phyloP scores from a whole-genome alignment of 495 filamentous ascomycete genomes.

The Articulospora tetracladia region DNA sequence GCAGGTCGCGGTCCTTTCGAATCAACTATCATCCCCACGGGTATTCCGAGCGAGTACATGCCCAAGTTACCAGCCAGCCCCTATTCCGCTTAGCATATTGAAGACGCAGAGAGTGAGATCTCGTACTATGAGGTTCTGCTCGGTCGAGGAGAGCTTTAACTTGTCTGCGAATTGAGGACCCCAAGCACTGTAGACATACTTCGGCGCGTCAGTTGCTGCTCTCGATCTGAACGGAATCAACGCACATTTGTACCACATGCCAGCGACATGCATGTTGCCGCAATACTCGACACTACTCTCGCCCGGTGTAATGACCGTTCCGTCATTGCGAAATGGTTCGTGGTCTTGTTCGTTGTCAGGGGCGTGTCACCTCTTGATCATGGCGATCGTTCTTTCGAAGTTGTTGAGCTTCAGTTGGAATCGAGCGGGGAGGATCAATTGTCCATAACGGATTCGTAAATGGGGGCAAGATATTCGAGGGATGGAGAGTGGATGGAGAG shows the following conservation, averaged over 20 bases:
- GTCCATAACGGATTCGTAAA: neutral
- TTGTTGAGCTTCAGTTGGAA: neutral
- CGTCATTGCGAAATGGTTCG: slow-evolving; percentile 22
- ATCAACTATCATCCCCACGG: slow-evolving; percentile 85
- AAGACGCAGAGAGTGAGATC: slow-evolving; percentile 15
- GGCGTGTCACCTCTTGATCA: slow-evolving; percentile 7
- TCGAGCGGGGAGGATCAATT: slow-evolving; percentile 1
- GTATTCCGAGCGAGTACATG: slow-evolving; percentile 91
- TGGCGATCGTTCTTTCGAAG: neutral
- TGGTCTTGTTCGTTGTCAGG: neutral
- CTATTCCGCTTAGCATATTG: slow-evolving; percentile 31
- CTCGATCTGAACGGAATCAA: slow-evolving; percentile 9
- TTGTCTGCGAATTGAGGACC: slow-evolving; percentile 88
- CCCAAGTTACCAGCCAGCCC: slow-evolving; percentile 90
- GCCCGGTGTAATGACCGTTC: slow-evolving; percentile 43
- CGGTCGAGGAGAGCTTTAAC: slow-evolving; percentile 80
- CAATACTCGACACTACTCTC: slow-evolving; percentile 74
- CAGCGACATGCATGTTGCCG: slow-evolving; percentile 80
- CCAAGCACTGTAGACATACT: slow-evolving; percentile 99
- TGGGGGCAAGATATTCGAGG: neutral
- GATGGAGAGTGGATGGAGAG: neutral
- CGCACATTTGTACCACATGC: slow-evolving; percentile 91
- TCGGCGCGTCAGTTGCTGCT: slow-evolving; percentile 10
- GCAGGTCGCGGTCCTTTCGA: slow-evolving; percentile 73
- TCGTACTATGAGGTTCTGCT: slow-evolving; percentile 83